Evolutionary conservation across 2,329 filamentous ascomycete genomes (phyloP).

Genomic region (Nannizzia gypsea): DNA sequence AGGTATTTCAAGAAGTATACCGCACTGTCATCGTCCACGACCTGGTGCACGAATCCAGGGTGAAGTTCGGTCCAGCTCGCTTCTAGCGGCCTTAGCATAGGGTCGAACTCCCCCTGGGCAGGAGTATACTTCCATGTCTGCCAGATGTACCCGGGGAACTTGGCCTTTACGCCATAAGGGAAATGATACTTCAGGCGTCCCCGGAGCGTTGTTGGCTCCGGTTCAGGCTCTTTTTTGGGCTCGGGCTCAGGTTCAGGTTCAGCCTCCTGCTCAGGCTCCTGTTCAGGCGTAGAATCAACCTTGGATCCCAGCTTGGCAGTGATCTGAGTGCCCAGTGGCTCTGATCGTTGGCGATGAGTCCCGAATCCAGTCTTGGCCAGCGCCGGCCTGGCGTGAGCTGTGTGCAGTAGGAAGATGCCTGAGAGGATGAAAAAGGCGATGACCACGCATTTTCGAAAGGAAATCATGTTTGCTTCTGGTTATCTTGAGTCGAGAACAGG

Average conservation of each 20-base stretch:
- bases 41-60: slow-evolving; percentile 88
- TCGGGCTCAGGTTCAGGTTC: background rate
- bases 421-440: slow-evolving; percentile 58
- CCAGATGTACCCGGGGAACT: slow-evolving; percentile 97
- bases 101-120: slow-evolving; percentile 59
- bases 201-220: slow-evolving; percentile 54
- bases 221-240: background rate
- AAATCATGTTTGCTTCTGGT: slow-evolving; percentile 52
- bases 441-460: slow-evolving; percentile 63
- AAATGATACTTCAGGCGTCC: slow-evolving; percentile 83
- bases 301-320: slow-evolving; percentile 22
- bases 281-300: too few species aligned
- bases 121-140: slow-evolving; percentile 95
- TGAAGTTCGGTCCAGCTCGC: slow-evolving; percentile 81
- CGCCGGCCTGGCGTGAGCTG: slow-evolving; percentile 45
- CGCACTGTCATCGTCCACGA: slow-evolving; percentile 84
- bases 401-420: slow-evolving; percentile 57
- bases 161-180: slow-evolving; percentile 75
- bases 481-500: background rate
- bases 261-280: slow-evolving; percentile 40
- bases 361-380: slow-evolving; percentile 11
- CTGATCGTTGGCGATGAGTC: slow-evolving; percentile 8
- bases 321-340: background rate
- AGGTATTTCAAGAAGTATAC: slow-evolving; percentile 70
- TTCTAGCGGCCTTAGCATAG: slow-evolving; percentile 67